Conservation (phyloP, 192 early-diverging fungal genomes). For the Chytriomyces hyalinus region DNA sequence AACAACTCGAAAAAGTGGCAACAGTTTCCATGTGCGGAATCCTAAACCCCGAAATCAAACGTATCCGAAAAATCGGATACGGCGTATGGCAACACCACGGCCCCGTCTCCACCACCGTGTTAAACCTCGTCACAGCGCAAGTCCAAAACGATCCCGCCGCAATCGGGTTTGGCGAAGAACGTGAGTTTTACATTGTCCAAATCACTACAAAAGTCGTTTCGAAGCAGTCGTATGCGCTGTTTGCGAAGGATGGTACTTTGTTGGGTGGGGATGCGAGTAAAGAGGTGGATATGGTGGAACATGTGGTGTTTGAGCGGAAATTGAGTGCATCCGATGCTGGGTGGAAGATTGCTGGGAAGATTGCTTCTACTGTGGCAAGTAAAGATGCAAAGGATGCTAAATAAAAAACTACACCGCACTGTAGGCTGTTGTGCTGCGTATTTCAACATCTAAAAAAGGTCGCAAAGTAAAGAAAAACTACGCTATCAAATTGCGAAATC, state of each 20-base stretch:
- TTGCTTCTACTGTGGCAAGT: not conserved
- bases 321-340: slow-evolving; percentile 2
- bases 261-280: slow-evolving; percentile 35
- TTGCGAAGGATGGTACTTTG: slow-evolving; percentile 3
- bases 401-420: too few species aligned
- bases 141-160: slow-evolving; percentile 9
- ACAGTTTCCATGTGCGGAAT: slow-evolving; percentile 8
- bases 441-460: too few species aligned
- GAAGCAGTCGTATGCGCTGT: slow-evolving; percentile 27
- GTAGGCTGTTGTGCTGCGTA: too few species aligned
- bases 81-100: slow-evolving; percentile 21
- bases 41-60: slow-evolving; percentile 30
- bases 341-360: slow-evolving; percentile 37
- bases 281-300: slow-evolving; percentile 17
- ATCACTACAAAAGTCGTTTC: slow-evolving; percentile 17
- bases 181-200: slow-evolving; percentile 8
- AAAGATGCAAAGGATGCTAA: too few species aligned
- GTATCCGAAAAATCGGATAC: not conserved
- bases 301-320: slow-evolving; percentile 37
- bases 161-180: not conserved
- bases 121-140: slow-evolving; percentile 17
- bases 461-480: too few species aligned
- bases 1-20: slow-evolving; percentile 1
- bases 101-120: not conserved
- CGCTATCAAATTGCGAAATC: too few species aligned